phyloP scores from a whole-genome alignment of 2,329 filamentous ascomycete species.

The Fusarium coffeatum region DNA sequence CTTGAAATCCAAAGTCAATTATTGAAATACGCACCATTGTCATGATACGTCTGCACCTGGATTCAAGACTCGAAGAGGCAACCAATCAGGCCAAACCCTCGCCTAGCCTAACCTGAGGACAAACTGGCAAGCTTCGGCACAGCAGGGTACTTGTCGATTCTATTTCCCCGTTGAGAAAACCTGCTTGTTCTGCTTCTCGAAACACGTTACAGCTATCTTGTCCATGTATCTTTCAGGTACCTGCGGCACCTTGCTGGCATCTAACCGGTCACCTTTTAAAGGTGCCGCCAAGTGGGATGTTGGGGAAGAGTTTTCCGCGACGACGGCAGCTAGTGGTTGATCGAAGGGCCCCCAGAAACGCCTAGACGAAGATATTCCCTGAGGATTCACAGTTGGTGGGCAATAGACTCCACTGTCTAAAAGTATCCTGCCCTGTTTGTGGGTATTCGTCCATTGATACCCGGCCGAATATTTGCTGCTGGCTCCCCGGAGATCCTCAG shows the following conservation, averaged over 20 bases:
- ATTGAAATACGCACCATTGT: constrained; percentile 37
- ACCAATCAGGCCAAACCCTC: constrained; percentile 36
- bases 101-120: constrained; percentile 32
- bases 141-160: constrained; percentile 14
- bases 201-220: neutral
- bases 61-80: constrained; percentile 26
- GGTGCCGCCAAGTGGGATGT: constrained; percentile 48
- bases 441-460: constrained; percentile 17
- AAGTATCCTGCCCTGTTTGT: constrained; percentile 27
- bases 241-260: constrained; percentile 43
- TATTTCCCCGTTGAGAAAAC: constrained; percentile 25
- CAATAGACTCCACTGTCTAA: constrained; percentile 26
- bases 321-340: constrained; percentile 43
- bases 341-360: constrained; percentile 38
- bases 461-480: constrained; percentile 39
- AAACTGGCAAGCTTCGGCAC: constrained; percentile 45
- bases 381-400: constrained; percentile 26
- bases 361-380: constrained; percentile 29
- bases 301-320: constrained; percentile 48
- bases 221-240: constrained; percentile 27
- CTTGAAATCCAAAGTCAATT: neutral
- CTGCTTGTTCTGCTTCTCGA: constrained; percentile 11
- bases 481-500: constrained; percentile 31
- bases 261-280: constrained; percentile 39
- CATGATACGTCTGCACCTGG: constrained; percentile 30